Evolutionary conservation across 2,329 filamentous ascomycete species (phyloP), one percentile per base, ranked within the genome.

Genomic region (Ophiosphaerella narmari): DNA sequence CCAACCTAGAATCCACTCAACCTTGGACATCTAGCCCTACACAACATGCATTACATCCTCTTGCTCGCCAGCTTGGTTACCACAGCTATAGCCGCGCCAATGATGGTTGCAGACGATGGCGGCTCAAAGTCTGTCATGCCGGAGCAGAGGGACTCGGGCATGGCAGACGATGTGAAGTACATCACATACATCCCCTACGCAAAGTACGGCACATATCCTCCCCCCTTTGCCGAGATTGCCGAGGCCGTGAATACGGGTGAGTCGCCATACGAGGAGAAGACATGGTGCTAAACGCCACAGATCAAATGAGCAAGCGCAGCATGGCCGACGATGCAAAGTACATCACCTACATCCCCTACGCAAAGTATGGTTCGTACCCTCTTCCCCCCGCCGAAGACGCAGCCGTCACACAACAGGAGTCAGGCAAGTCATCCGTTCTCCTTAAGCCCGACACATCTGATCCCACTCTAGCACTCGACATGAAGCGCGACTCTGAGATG

Each of bases 11-110:
- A 11, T n/a, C 12, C 36, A 1, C 18, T 5, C 23, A 7, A 7
- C 18, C 12, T 36, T 11, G 26, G 11, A 29, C 26, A 43, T 33
- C 18, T 6, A 16, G 26, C 13, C n/a, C 13, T 23, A 7, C n/a
- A 36, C 50, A 50, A 23, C 2, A 65, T 67, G 62, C 55, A 48
- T 41, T 43, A 52, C 49, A 38, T 41, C 6, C 36, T 62, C 39
- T 32, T 55, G 31, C 34, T 61, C 39, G 50, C 48, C 37, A 29
- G 50, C 18, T 40, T 66, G 5, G 47, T 40, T 4, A 39, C 50
- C 14, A 32, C 56, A 9, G 46, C 50, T 11, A 35, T 33, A 21
- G 57, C 59, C 14, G 52, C 45, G 1, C 64, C 61, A 3, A 39
- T 58, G 38, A 50, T 34, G 29, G 29, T 14, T 5, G 16, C 12